These are phyloP conservation scores for Diaporthe velutina DNA, from an alignment of 2,329 filamentous ascomycete genomes.

Conservation along the genomic window DNA sequence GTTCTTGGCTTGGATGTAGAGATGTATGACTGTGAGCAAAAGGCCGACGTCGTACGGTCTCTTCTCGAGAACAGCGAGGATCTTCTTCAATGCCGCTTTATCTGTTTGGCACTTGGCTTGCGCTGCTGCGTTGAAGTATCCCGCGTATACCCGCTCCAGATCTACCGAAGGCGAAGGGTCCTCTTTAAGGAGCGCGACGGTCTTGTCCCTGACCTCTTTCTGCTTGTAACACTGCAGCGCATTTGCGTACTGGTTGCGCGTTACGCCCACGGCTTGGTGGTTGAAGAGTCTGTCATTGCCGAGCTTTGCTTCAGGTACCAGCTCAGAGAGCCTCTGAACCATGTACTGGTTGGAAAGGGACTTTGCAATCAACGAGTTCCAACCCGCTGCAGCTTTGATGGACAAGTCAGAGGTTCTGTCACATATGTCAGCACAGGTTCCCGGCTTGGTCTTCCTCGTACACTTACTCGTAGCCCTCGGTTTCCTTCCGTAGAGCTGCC, in stretches of 20 bases:
- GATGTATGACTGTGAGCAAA: constrained; percentile 82
- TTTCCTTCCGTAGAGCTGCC: constrained; percentile 69
- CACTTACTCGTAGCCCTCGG: constrained; percentile 73
- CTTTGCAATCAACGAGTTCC: constrained; percentile 68
- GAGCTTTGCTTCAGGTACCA: constrained; percentile 63
- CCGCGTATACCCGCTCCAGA: constrained; percentile 50
- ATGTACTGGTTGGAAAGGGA: constrained; percentile 74
- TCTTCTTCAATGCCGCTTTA: constrained; percentile 76
- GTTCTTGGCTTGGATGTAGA: constrained; percentile 81
- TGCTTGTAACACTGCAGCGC: constrained; percentile 78
- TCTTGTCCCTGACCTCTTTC: constrained; percentile 67
- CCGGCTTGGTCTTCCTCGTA: background rate
- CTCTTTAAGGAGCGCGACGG: constrained; percentile 56
- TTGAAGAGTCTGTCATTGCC: constrained; percentile 75
- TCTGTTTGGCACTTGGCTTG: constrained; percentile 73
- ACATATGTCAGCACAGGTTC: constrained; percentile 46
- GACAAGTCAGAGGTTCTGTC: constrained; percentile 75
- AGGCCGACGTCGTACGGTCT: constrained; percentile 86
- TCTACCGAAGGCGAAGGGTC: constrained; percentile 45
- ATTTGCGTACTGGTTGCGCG: constrained; percentile 73
- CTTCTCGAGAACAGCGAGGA: constrained; percentile 78
- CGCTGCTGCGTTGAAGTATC: constrained; percentile 77
- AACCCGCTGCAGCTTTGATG: constrained; percentile 74
- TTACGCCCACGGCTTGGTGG: constrained; percentile 74
- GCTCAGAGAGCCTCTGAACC: constrained; percentile 71